Conservation (phyloP, 1,284 basidiomycete species). For the Mixia osmundae region DNA sequence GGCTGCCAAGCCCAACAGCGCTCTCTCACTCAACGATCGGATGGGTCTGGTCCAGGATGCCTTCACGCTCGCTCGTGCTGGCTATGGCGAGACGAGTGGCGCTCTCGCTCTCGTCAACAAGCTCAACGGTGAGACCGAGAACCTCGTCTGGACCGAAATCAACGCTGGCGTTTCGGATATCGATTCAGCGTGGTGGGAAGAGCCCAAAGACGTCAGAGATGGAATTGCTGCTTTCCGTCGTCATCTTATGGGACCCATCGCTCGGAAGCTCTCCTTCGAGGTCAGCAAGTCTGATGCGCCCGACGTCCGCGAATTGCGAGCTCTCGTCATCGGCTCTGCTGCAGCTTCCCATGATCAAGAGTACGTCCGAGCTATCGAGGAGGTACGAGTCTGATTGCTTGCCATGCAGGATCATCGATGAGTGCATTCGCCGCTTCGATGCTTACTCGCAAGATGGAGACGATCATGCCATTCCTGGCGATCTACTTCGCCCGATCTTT, state of each 20-base stretch:
- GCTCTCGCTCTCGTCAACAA: slow-evolving; percentile 20
- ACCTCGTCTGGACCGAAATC: slow-evolving; percentile 50
- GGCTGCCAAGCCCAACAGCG: slow-evolving; percentile 38
- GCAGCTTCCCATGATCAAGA: slow-evolving; percentile 25
- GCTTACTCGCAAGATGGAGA: slow-evolving; percentile 48
- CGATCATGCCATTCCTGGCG: slow-evolving; percentile 45
- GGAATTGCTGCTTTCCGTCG: slow-evolving; percentile 38
- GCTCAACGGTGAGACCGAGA: slow-evolving; percentile 15
- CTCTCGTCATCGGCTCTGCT: slow-evolving; percentile 42
- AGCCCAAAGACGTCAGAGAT: slow-evolving; percentile 35
- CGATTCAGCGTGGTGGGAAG: slow-evolving; percentile 65
- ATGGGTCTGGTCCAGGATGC: slow-evolving; percentile 25
- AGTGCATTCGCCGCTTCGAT: slow-evolving; percentile 49
- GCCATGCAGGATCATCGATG: slow-evolving; percentile 45
- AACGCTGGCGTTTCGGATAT: slow-evolving; percentile 34
- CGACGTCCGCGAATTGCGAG: slow-evolving; percentile 51
- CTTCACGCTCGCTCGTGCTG: slow-evolving; percentile 22
- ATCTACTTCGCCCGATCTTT: slow-evolving; percentile 15
- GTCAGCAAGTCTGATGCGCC: slow-evolving; percentile 42
- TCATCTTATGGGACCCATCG: slow-evolving; percentile 43
- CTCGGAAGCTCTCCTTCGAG: slow-evolving; percentile 56
- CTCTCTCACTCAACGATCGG: slow-evolving; percentile 51
- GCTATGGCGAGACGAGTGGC: slow-evolving; percentile 24
- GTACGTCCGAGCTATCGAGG: neutral
- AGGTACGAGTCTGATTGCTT: neutral